Conservation (phyloP, 1,139 yeast genomes). For the Tardiomyces digboiensis region DNA sequence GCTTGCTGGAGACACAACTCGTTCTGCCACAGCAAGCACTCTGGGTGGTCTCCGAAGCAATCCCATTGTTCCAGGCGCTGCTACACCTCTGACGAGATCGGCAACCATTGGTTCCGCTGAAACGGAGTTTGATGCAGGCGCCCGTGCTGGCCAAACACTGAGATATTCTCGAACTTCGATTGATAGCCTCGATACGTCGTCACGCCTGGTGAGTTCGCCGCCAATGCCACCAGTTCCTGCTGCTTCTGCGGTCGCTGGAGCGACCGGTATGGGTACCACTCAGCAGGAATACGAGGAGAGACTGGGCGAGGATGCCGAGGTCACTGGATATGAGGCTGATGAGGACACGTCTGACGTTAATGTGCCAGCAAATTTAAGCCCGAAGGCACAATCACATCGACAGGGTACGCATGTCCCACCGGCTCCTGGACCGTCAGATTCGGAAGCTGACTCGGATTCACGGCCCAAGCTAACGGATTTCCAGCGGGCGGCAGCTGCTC, state of each 20-base stretch:
- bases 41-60: neutral
- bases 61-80: constrained; percentile 1
- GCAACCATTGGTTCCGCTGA: too few species aligned
- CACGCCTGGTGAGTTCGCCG: too few species aligned
- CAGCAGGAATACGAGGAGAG: neutral
- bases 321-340: constrained; percentile 44
- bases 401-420: too few species aligned
- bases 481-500: constrained; percentile 1
- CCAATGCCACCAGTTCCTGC: constrained; percentile 8
- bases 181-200: too few species aligned
- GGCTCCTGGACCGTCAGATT: too few species aligned
- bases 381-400: neutral
- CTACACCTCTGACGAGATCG: too few species aligned
- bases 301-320: constrained; percentile 14
- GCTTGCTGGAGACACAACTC: neutral
- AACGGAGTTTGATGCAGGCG: too few species aligned
- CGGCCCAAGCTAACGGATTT: neutral
- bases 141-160: too few species aligned
- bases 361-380: constrained; percentile 7
- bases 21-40: neutral
- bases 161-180: too few species aligned
- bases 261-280: neutral
- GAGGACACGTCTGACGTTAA: constrained; percentile 33
- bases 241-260: constrained; percentile 9
- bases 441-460: constrained; percentile 2